Evolutionary conservation across 768 basidiomycete species (phyloP), one percentile per base, ranked within the genome.

Genomic region (Kwoniella dendrophila): DNA sequence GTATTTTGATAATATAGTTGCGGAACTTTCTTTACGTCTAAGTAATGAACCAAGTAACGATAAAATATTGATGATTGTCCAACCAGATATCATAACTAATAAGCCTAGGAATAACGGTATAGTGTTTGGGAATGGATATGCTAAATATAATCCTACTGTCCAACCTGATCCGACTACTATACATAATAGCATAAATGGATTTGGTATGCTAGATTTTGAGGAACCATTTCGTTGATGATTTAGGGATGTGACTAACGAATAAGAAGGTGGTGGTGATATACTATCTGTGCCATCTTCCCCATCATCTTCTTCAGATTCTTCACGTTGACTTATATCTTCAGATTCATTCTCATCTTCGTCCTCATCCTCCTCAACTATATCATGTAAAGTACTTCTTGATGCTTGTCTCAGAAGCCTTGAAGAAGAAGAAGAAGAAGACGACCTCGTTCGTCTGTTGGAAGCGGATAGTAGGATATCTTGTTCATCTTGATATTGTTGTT

Each of bases 91-190:
- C 8, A 24, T 44, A 1, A 55, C 1, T 7, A 36, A 3, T 20
- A 41, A 14, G 11, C 52, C 58, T 5, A 64, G 20, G 41, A 44
- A 64, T 16, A 64, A 20, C 6, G 27, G 63, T 11, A 64, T 60
- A 1, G 63, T 59, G 8, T 50, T 59, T 3, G 50, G 56, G 44
- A 59, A 64, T 12, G 63, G 63, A 30, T 52, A 64, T 11, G 49
- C 18, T 24, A 58, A 18, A 48, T 26, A 51, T 16, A 58, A 34
- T 43, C 20, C 18, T 7, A 43, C 20, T 43, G 41, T 7, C 18
- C 7, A 43, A 20, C 41, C 41, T 43, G 20, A 14, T 14, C 41
- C 41, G 8, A 43, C 18, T 43, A 43, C 18, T 20, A 43, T 20
- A 20, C n/a, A n/a, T n/a, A 43, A 43, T 43, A 43, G 12, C 41